These are phyloP conservation scores for Daldinia bambusicola DNA, from an alignment of 495 filamentous ascomycete species.

Conservation along the genomic window DNA sequence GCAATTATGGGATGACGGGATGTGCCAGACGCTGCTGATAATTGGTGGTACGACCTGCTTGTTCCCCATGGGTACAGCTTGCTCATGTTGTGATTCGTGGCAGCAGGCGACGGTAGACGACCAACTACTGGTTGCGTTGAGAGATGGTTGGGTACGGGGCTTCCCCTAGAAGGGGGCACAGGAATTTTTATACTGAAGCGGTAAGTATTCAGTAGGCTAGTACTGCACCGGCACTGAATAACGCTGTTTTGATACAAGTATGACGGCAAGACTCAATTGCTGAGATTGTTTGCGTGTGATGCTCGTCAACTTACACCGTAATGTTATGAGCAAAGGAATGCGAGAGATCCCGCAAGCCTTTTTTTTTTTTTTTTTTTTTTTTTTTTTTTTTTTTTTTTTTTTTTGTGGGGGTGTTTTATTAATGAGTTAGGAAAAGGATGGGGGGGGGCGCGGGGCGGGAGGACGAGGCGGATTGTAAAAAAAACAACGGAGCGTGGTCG, in stretches of 20 bases:
- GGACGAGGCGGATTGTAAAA: no score
- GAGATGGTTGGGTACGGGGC: slow-evolving; percentile 32
- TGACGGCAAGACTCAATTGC: neutral
- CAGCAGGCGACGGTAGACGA: slow-evolving; percentile 23
- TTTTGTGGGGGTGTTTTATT: no score
- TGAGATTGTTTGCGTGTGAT: slow-evolving; percentile 7
- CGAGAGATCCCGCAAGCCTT: neutral
- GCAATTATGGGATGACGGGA: slow-evolving; percentile 21
- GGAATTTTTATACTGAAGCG: slow-evolving; percentile 31
- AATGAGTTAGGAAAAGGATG: no score
- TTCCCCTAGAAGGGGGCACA: slow-evolving; percentile 20
- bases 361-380: neutral
- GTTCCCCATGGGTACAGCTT: slow-evolving; percentile 40
- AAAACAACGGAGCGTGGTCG: no score
- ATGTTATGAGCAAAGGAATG: neutral
- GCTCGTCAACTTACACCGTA: neutral
- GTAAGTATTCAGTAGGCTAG: slow-evolving; percentile 29
- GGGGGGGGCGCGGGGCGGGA: no score
- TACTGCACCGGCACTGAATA: slow-evolving; percentile 27
- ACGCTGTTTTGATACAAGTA: slow-evolving; percentile 1
- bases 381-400: neutral
- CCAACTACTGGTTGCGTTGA: slow-evolving; percentile 23
- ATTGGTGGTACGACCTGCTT: slow-evolving; percentile 37
- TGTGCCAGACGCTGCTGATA: slow-evolving; percentile 26
- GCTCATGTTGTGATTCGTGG: slow-evolving; percentile 37